A percentile compares a stretch with the other conserved stretches of the same genome.
Conservation (phyloP, 192 early-diverging fungal genomes). For the Backusella circina region DNA sequence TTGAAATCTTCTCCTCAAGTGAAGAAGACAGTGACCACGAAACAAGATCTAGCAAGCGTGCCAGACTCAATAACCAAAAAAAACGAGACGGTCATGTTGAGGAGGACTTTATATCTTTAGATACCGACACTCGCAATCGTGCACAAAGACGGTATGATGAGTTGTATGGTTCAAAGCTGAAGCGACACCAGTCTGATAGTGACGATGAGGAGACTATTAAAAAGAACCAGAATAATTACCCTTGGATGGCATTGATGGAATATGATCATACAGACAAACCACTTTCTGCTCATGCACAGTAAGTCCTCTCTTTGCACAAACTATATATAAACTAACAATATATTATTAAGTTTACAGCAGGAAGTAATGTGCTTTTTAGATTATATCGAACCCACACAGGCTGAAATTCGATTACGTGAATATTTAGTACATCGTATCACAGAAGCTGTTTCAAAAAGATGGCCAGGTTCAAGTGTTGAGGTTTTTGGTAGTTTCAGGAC, state of each 20-base stretch:
- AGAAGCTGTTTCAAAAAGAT: slow-evolving; percentile 43
- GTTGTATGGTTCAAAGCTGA: background rate
- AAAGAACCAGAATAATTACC: background rate
- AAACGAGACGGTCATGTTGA: background rate
- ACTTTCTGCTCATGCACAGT: slow-evolving; percentile 8
- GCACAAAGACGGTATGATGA: slow-evolving; percentile 5
- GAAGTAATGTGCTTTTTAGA: slow-evolving; percentile 76
- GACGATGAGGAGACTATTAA: background rate
- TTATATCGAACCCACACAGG: slow-evolving; percentile 77
- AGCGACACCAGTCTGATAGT: background rate
- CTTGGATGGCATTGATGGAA: slow-evolving; percentile 8
- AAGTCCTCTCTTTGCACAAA: no score
- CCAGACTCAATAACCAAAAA: background rate
- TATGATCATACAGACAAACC: background rate
- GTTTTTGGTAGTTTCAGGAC: slow-evolving; percentile 94
- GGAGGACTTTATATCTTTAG: slow-evolving; percentile 17
- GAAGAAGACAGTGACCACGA: background rate
- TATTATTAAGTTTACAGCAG: background rate
- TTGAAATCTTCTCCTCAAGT: background rate
- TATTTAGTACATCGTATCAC: slow-evolving; percentile 67
- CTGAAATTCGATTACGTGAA: slow-evolving; percentile 74
- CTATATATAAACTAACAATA: background rate
- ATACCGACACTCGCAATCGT: background rate
- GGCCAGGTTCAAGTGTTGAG: slow-evolving; percentile 39
- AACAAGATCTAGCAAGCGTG: background rate